A percentile compares a stretch with the other conserved stretches of the same genome.
These are phyloP conservation scores for Phlebiopsis flavidoalba DNA, from an alignment of 768 basidiomycete species.

Conservation along the genomic window DNA sequence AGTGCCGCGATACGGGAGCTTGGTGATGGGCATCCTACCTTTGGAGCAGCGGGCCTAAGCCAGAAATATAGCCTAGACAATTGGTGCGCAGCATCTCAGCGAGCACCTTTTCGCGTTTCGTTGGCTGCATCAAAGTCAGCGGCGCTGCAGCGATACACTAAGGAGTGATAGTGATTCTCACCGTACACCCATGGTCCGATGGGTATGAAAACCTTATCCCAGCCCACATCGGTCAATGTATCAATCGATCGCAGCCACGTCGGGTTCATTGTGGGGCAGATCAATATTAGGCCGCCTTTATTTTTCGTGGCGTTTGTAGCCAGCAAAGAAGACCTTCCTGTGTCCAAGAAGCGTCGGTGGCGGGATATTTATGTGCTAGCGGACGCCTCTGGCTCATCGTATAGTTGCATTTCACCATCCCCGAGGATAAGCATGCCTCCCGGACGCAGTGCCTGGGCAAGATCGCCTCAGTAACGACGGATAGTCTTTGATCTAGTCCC, in stretches of 20 bases:
- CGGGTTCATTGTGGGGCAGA: constrained; percentile 23
- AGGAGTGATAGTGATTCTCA: constrained; percentile 10
- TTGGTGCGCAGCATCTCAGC: constrained; percentile 26
- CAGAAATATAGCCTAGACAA: constrained; percentile 22
- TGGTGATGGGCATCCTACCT: constrained; percentile 16
- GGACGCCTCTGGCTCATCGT: constrained; percentile 24
- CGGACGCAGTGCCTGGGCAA: constrained; percentile 23
- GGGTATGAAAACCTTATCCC: constrained; percentile 28
- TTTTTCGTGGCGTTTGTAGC: constrained; percentile 29
- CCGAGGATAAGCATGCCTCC: constrained; percentile 27
- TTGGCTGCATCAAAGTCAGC: constrained; percentile 14
- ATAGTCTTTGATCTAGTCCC: constrained; percentile 27
- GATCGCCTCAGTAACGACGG: constrained; percentile 22
- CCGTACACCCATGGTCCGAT: constrained; percentile 28
- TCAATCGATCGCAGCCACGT: constrained; percentile 24
- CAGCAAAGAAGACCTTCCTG: constrained; percentile 27
- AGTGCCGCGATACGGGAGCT: not conserved
- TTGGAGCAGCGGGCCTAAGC: constrained; percentile 23
- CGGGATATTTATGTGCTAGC: constrained; percentile 18
- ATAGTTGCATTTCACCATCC: constrained; percentile 30
- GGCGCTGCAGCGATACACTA: not conserved
- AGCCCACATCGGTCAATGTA: constrained; percentile 23
- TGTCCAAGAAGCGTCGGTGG: constrained; percentile 23
- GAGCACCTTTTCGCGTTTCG: constrained; percentile 19
- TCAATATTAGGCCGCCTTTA: constrained; percentile 20